These are phyloP conservation scores for Boletus eberwhitei DNA, from an alignment of 768 basidiomycete genomes.

Conservation along the genomic window DNA sequence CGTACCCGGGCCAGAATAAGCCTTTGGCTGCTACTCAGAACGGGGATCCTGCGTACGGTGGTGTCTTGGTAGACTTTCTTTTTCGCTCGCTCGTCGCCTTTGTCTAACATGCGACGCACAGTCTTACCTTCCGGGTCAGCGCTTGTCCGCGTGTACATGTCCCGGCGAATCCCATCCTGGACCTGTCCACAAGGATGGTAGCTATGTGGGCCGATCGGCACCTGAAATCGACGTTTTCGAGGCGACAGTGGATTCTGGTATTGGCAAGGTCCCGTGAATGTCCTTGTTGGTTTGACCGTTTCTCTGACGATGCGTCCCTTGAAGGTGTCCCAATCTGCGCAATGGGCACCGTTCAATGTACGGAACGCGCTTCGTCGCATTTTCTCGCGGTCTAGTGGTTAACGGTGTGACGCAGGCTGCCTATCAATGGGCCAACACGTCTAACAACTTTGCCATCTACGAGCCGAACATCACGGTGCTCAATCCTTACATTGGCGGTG, in stretches of 20 bases:
- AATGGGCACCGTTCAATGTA: conserved; percentile 41
- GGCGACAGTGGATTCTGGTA: conserved; percentile 35
- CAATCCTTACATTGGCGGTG: conserved; percentile 46
- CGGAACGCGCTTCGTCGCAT: background rate
- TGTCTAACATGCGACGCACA: conserved; percentile 8
- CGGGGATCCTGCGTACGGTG: conserved; percentile 35
- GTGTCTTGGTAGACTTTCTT: conserved; percentile 20
- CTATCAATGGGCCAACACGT: conserved; percentile 41
- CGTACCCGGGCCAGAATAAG: conserved; percentile 39
- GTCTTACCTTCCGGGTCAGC: conserved; percentile 55
- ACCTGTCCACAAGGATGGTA: conserved; percentile 45
- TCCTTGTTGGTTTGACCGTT: background rate
- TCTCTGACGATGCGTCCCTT: conserved; percentile 7
- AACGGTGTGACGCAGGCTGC: conserved; percentile 32
- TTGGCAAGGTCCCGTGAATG: conserved; percentile 33
- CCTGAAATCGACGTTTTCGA: conserved; percentile 64
- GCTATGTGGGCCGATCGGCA: conserved; percentile 50
- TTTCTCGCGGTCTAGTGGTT: background rate
- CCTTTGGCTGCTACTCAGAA: conserved; percentile 44
- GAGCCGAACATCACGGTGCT: conserved; percentile 35
- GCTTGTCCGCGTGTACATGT: conserved; percentile 58
- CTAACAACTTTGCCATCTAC: conserved; percentile 34
- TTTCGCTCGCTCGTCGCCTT: background rate
- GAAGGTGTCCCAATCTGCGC: conserved; percentile 53
- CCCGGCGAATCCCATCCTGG: conserved; percentile 56